Evolutionary conservation across 2,329 filamentous ascomycete species (phyloP).

Genomic region (Stemphylium lycopersici): DNA sequence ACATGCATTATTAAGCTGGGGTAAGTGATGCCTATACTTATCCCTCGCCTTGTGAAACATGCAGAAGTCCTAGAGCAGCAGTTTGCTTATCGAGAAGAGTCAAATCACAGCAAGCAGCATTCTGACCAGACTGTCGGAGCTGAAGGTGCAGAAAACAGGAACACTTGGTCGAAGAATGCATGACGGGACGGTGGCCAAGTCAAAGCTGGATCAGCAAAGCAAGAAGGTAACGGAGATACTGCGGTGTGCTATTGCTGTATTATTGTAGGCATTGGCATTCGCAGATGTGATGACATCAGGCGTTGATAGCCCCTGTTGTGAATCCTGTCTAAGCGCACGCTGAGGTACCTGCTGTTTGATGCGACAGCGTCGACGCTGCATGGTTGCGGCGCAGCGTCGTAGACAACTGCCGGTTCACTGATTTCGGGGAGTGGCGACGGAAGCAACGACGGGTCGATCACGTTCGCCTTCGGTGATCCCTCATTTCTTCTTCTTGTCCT

Average conservation of each 20-base stretch:
- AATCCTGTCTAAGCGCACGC: neutral
- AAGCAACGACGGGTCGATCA: neutral
- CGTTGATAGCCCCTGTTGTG: neutral
- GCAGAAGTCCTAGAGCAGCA: slow-evolving; percentile 1
- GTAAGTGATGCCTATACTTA: neutral
- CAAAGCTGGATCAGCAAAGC: neutral
- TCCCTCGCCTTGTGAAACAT: neutral
- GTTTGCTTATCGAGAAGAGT: neutral
- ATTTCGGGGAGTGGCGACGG: neutral
- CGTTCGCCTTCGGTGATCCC: neutral
- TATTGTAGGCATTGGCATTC: neutral
- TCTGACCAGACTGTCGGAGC: neutral
- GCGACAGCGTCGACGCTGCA: slow-evolving; percentile 1
- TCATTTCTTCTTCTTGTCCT: slow-evolving; percentile 50
- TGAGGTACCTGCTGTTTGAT: slow-evolving; percentile 1
- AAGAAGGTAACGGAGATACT: neutral
- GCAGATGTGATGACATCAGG: neutral
- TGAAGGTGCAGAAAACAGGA: neutral
- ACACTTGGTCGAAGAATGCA: neutral
- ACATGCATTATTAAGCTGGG: neutral
- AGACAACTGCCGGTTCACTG: neutral
- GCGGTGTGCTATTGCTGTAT: slow-evolving; percentile 1
- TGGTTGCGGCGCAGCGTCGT: neutral
- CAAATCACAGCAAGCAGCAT: neutral
- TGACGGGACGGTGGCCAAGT: neutral